Base-by-base conservation (phyloP, 1,139 yeast genomes). In the Yamadazyma dendronema region DNA sequence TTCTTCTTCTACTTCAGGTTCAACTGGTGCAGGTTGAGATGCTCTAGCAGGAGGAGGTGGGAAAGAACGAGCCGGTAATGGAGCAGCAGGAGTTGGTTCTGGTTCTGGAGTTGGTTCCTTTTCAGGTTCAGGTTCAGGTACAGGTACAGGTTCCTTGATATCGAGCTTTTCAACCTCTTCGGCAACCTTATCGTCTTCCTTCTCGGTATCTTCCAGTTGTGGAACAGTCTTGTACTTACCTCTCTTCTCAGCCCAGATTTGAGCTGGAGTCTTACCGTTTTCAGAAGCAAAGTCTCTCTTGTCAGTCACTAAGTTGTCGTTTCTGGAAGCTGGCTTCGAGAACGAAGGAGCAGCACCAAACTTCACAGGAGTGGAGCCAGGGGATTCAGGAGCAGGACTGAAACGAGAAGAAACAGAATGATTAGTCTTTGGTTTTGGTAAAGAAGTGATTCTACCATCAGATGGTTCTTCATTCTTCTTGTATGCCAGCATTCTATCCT, bases 201-300 rank as follows among this genome's bases (percentile, higher is more conserved):
- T n/a, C n/a, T 35, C 44, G 4, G 57, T 50, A 12, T 52, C 60
- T 12, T 52, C 60, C 1, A 50, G 55, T 17, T 52, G 48, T 17
- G 64, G 48, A 32, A 72, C 79, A 28, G 69, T 67, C 50, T 69
- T 74, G 51, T 67, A 77, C 50, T 78, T 74, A 35, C 86, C 92
- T 58, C 83, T 82, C 69, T 81, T 87, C 59, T 87, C 96, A 15
- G 97, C 97, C 97, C 97, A 89, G 27, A 86, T 56, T 62, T 89
- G 97, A 26, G 96, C 96, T 22, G 97, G 97, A 3, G 96, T 85
- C 63, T 87, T 86, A 43, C 96, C 96, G 41, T 75, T 78, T 47
- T 76, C 77, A 35, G 86, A 69, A 43, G 79, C 95, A 58, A 79
- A 84, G 56, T 83, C 76, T 60, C 82, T 77, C 38, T 81, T 76